Evolutionary conservation across 192 early-diverging fungal genomes (phyloP), one percentile per base, ranked within the genome.

Genomic region (Backusella psychrophila): DNA sequence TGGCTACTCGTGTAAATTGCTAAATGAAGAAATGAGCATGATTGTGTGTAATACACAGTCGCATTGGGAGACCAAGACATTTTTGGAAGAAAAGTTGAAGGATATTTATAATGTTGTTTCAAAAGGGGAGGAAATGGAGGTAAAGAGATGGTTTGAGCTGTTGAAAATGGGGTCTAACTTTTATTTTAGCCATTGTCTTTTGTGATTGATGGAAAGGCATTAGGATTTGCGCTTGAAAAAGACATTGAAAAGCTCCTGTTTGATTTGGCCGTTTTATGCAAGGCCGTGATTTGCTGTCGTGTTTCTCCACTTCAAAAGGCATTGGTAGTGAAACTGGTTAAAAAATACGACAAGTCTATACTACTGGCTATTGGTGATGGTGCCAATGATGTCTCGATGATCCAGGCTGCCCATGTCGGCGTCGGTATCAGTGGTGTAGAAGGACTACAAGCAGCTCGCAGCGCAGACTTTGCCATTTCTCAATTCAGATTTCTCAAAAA

Each of bases 371-470:
- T 99, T 80, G 98, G 98, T 56, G 98, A 99, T 83, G 98, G 98
- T 41, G 98, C 98, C 36, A 99, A 99, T 81, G 98, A 99, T 80
- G 97, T 99, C 0, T 93, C 92, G 29, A 99, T 99, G 98, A 99
- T 99, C 79, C 98, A 99, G 80, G 98, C 97, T 12, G 97, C 97
- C 26, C 97, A 99, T 76, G 97, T 99, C 33, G 98, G 98, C 66
- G 91, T 99, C 12, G 98, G 98, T 66, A 99, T 99, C 77, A 93
- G 89, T 66, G 98, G 98, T 31, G 89, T 95, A 74, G 98, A 99
- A 78, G 98, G 98, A 44, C 85, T 99, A 70, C 98, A 99, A 77
- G 98, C 98, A 5, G 97, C 97, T 4, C 92, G 98, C 17, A 92
- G 93, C 74, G 95, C 98, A 0, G 98, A 99, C 85, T 98, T 99